A percentile compares a stretch with the other conserved stretches of the same genome.
Conservation (phyloP, 495 filamentous ascomycete genomes). For the Talaromyces liani region DNA sequence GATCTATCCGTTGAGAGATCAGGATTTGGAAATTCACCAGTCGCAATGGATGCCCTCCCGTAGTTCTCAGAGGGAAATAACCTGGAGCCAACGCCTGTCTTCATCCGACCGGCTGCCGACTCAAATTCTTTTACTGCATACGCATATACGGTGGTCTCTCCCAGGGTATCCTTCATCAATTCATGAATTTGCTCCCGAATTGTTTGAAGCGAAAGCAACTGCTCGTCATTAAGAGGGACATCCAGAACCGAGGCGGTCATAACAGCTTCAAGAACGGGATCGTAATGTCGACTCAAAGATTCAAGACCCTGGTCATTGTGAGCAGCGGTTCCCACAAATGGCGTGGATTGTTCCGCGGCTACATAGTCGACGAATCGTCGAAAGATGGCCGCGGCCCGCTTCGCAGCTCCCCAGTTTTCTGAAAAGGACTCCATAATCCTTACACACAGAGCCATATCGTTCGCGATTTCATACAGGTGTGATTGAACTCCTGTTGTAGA, state of each 20-base stretch:
- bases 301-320: not conserved
- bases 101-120: not conserved
- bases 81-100: not conserved
- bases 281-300: not conserved
- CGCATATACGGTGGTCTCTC: constrained; percentile 2
- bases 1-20: not conserved
- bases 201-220: not conserved
- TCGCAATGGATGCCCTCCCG: not conserved
- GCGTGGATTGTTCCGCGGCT: not conserved
- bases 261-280: constrained; percentile 6
- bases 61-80: constrained; percentile 1
- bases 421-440: constrained; percentile 1
- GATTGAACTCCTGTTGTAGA: not conserved
- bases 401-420: not conserved
- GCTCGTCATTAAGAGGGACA: not conserved
- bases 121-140: constrained; percentile 3
- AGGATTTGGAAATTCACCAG: not conserved
- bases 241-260: not conserved
- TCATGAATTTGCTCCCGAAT: not conserved
- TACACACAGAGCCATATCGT: not conserved
- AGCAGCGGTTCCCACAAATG: not conserved
- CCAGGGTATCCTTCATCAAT: not conserved
- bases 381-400: not conserved
- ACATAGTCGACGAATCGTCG: not conserved
- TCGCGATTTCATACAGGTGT: not conserved